Evolutionary conservation across 768 basidiomycete species (phyloP).

Genomic region (Kockovaella imperatae): DNA sequence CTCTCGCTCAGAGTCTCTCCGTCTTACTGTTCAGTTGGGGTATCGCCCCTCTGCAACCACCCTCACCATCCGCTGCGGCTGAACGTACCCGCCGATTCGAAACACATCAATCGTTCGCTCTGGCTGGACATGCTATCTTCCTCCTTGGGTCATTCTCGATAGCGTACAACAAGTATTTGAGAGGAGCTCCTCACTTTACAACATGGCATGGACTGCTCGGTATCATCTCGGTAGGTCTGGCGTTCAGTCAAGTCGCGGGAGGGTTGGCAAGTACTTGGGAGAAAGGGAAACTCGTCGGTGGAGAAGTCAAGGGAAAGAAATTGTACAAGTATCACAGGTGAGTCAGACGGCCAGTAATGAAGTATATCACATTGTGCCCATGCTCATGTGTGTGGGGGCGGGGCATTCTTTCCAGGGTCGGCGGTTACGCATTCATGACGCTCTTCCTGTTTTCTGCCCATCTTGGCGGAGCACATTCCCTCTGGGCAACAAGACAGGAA

Average conservation of each 20-base stretch:
- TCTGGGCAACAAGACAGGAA: conserved; percentile 48
- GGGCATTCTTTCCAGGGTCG: conserved; percentile 49
- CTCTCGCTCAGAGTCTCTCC: conserved; percentile 56
- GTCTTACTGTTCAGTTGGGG: conserved; percentile 54
- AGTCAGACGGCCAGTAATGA: not conserved
- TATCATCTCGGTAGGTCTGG: conserved; percentile 56
- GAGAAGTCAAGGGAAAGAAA: conserved; percentile 60
- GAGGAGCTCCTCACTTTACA: conserved; percentile 55
- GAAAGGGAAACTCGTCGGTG: conserved; percentile 61
- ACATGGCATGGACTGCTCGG: conserved; percentile 76
- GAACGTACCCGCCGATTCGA: conserved; percentile 56
- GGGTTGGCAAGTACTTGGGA: conserved; percentile 76
- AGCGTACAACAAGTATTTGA: conserved; percentile 55
- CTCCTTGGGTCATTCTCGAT: conserved; percentile 59
- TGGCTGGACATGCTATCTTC: conserved; percentile 53
- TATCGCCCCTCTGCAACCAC: conserved; percentile 51
- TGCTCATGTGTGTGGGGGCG: conserved; percentile 1
- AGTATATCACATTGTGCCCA: not conserved
- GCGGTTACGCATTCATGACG: conserved; percentile 65
- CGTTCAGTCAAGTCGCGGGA: conserved; percentile 54
- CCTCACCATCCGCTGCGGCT: conserved; percentile 61
- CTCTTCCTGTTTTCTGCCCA: conserved; percentile 57
- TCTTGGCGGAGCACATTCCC: conserved; percentile 64
- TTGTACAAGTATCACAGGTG: conserved; percentile 76
- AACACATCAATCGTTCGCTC: conserved; percentile 61